Base-by-base conservation (phyloP, 129 eudicot genomes). In the Lactuca saligna region DNA sequence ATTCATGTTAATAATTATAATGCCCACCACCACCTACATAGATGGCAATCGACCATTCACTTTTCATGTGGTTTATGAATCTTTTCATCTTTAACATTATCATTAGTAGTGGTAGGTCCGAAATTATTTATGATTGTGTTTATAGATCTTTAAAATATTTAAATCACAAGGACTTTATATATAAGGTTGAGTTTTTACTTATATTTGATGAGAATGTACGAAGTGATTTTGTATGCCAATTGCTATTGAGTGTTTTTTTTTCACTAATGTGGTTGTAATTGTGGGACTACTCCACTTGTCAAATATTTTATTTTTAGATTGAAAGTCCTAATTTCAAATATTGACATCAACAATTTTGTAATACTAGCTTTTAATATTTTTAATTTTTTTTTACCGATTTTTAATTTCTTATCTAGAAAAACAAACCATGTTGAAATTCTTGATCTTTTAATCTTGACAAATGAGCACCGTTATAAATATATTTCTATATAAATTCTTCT, bases 51-150 rank as follows among this genome's bases (percentile, higher is more conserved):
- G 75, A 76, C 80, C 71, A 41, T 68, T 41, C 58, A 54, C 70
- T 61, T 69, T 75, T 76, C 75, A 76, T 68, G 75, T 76, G 80
- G 70, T 76, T 76, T 76, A 62, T 54, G 80, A 63, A 76, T 76
- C 75, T 69, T 76, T 75, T 76, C 62, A 69, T 76, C 80, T 69
- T 76, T 68, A 44, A 68, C 80, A 61, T 55, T 60, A 69, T 61
- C 63, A 54, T 59, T 29, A 68, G 57, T 76, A 68, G 65, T 68
- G 70, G 75, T 76, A 54, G 80, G 80, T 62, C 80, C 70, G 34
- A 57, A 54, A 9, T 31, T 16, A 29, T 65, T 74, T 46, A 16
- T 51, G 11, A 57, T 4, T 65, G 11, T 56, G 31, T 44, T 7
- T 20, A 11, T 11, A 46, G 5, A 46, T 57, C 35, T 61, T 10